Evolutionary conservation across 176 grass and related monocot genomes (phyloP).

Genomic region (Avena sativa): DNA sequence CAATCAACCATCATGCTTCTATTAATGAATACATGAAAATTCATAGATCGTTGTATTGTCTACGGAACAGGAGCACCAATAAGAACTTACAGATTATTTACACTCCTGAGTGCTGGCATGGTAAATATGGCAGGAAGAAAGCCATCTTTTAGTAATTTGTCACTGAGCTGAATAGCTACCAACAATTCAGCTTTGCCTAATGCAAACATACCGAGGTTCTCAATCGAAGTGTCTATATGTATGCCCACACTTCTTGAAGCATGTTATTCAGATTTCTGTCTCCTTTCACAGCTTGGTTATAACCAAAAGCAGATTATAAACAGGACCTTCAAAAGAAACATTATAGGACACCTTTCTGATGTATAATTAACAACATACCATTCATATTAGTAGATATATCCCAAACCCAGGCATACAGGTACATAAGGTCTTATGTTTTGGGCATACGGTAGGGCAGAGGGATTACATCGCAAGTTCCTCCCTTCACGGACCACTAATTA

Average conservation of each 20-base stretch:
- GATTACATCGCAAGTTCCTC: no score
- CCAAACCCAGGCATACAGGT: no score
- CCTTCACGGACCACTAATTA: no score
- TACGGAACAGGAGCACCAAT: background rate
- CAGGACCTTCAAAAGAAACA: no score
- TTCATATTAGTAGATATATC: no score
- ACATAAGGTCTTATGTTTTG: no score
- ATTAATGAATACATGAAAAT: background rate
- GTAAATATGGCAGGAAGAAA: background rate
- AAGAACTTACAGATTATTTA: background rate
- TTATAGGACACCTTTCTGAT: no score
- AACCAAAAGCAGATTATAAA: constrained; percentile 51
- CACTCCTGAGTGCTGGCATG: background rate
- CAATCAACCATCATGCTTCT: background rate
- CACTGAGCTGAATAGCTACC: background rate
- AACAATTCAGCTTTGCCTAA: constrained; percentile 1
- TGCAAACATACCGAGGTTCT: no score
- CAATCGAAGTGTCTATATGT: no score
- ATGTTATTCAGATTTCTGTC: constrained; percentile 81
- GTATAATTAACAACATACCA: no score
- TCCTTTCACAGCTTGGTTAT: constrained; percentile 71
- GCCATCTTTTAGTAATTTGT: background rate
- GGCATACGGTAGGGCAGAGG: no score
- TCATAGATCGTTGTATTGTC: background rate
- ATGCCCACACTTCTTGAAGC: constrained; percentile 57